Evolutionary conservation across 768 basidiomycete species (phyloP).

Genomic region (Imleria badia): DNA sequence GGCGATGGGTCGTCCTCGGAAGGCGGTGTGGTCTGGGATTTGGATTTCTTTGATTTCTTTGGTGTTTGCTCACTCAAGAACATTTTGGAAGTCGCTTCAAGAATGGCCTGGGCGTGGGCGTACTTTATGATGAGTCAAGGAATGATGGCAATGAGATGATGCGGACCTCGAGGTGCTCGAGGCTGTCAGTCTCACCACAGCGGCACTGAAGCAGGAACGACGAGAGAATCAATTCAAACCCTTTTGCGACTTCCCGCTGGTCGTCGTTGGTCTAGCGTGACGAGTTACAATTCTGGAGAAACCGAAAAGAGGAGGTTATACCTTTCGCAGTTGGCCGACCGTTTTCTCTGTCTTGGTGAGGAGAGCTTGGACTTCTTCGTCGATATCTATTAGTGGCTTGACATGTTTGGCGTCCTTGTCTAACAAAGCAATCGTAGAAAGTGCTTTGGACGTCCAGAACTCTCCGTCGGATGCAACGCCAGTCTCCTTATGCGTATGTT

Average conservation of each 20-base stretch:
- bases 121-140: neutral
- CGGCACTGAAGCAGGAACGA: conserved; percentile 73
- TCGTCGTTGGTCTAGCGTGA: conserved; percentile 11
- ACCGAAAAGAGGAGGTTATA: conserved; percentile 22
- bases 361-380: conserved; percentile 53
- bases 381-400: conserved; percentile 46
- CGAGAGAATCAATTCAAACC: conserved; percentile 67
- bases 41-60: conserved; percentile 43
- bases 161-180: conserved; percentile 62
- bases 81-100: conserved; percentile 58
- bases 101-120: conserved; percentile 48
- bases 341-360: conserved; percentile 45
- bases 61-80: conserved; percentile 40
- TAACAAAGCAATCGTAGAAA: conserved; percentile 53
- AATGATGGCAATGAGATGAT: neutral
- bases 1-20: conserved; percentile 48
- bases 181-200: conserved; percentile 60
- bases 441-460: conserved; percentile 73
- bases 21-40: conserved; percentile 1
- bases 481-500: conserved; percentile 52
- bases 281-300: neutral
- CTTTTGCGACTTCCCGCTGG: conserved; percentile 44
- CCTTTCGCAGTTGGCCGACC: conserved; percentile 45
- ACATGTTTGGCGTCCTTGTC: conserved; percentile 73
- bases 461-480: conserved; percentile 70